These are phyloP conservation scores for Trichoderma harzianum DNA, from an alignment of 2,329 filamentous ascomycete genomes.

Conservation along the genomic window DNA sequence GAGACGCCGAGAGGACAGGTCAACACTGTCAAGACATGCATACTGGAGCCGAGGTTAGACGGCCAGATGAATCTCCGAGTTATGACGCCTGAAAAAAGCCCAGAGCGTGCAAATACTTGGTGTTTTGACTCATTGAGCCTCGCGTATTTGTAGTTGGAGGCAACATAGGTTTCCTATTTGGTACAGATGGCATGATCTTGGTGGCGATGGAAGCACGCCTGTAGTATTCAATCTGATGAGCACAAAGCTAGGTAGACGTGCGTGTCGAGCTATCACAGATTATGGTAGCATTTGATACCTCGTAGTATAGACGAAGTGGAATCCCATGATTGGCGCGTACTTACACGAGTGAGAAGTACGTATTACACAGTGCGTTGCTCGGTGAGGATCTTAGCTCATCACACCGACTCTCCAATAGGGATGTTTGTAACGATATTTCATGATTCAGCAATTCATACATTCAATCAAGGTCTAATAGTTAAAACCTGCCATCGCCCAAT, in stretches of 20 bases:
- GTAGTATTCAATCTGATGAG: neutral
- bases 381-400: neutral
- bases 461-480: conserved; percentile 48
- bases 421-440: neutral
- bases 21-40: neutral
- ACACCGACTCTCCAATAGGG: neutral
- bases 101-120: neutral
- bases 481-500: conserved; percentile 50
- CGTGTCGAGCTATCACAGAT: too few species aligned
- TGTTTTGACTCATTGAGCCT: neutral
- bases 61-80: neutral
- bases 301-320: neutral
- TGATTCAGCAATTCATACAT: neutral
- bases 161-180: neutral
- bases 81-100: neutral
- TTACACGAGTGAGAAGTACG: neutral
- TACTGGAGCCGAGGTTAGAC: neutral
- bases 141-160: neutral
- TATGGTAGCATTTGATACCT: too few species aligned
- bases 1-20: neutral
- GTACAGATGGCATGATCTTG: neutral
- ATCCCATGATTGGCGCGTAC: neutral
- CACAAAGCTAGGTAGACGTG: neutral
- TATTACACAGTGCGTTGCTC: neutral
- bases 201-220: neutral